Percentiles rank a stretch among this genome's conserved stretches.
phyloP scores from a whole-genome alignment of 2,329 filamentous ascomycete species.

The Ophiostoma novo-ulmi region DNA sequence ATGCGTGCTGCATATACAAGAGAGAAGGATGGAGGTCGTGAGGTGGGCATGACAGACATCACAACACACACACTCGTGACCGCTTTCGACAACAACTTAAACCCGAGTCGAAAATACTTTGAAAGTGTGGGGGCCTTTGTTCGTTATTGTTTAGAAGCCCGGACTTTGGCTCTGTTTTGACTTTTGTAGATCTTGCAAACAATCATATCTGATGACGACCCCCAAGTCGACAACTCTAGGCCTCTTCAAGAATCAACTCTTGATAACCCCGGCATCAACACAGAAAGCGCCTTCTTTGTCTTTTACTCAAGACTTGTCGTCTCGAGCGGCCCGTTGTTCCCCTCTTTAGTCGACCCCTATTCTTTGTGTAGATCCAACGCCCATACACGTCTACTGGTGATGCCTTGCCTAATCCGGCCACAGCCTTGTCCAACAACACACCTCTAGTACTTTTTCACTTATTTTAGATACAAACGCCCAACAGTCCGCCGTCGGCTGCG shows the following conservation, averaged over 20 bases:
- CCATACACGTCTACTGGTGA: neutral
- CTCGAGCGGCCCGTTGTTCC: neutral
- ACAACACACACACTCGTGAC: too few relatives aligned
- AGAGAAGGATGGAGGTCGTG: too few relatives aligned
- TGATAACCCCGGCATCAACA: neutral
- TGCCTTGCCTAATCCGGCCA: conserved; percentile 5
- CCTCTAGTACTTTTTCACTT: neutral
- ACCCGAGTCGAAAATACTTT: neutral
- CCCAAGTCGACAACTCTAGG: too few relatives aligned
- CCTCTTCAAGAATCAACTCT: neutral
- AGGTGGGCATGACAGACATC: too few relatives aligned
- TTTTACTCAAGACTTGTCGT: neutral
- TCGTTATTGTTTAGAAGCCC: neutral
- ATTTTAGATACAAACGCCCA: too few relatives aligned
- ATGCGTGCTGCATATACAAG: too few relatives aligned
- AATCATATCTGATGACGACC: too few relatives aligned
- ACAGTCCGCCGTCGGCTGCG: too few relatives aligned
- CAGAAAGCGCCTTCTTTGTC: neutral
- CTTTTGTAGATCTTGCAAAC: too few relatives aligned
- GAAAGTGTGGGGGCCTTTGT: neutral
- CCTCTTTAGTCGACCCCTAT: neutral
- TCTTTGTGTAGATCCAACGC: neutral
- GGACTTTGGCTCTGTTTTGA: neutral
- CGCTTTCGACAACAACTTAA: neutral
- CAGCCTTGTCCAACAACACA: neutral